A percentile compares a stretch with the other conserved stretches of the same genome.
Evolutionary conservation across 2,329 filamentous ascomycete genomes (phyloP).

Genomic region (Colletotrichum costaricense): DNA sequence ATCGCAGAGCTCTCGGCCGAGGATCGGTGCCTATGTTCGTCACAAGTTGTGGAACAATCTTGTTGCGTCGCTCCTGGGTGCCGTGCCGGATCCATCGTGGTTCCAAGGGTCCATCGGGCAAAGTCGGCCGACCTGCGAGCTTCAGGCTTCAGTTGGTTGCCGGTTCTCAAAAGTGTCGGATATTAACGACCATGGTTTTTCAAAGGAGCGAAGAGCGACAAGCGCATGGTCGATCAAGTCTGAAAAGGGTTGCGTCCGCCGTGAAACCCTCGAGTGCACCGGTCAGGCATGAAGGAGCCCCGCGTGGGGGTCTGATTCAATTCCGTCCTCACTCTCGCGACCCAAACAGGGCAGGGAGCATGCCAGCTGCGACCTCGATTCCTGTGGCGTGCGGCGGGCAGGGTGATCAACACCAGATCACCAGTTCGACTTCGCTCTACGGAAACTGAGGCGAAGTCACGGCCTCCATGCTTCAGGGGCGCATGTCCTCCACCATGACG

Average conservation of each 20-base stretch:
- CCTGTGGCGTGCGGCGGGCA: conserved; percentile 19
- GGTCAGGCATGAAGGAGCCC: conserved; percentile 30
- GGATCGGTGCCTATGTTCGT: background rate
- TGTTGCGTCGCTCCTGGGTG: background rate
- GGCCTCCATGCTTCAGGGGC: conserved; percentile 3
- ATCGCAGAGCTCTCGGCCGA: conserved; percentile 25
- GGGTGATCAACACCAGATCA: conserved; percentile 26
- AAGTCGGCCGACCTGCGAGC: conserved; percentile 24
- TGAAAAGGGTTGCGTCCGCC: conserved; percentile 32
- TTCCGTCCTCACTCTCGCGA: conserved; percentile 11
- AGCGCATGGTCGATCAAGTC: conserved; percentile 27
- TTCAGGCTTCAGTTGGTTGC: background rate
- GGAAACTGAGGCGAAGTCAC: conserved; percentile 27
- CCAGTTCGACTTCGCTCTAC: background rate
- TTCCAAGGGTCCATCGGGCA: conserved; percentile 10
- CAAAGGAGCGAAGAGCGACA: conserved; percentile 19
- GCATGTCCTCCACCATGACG: conserved; percentile 17
- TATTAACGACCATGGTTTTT: conserved; percentile 27
- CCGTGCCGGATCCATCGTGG: background rate
- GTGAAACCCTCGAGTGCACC: conserved; percentile 14
- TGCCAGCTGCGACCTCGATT: conserved; percentile 24
- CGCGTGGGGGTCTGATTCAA: conserved; percentile 32
- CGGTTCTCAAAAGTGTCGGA: conserved; percentile 15
- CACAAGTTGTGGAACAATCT: background rate
- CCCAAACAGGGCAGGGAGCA: conserved; percentile 21